Base-by-base conservation (phyloP, 2,329 filamentous ascomycete species). In the Colletotrichum plurivorum region DNA sequence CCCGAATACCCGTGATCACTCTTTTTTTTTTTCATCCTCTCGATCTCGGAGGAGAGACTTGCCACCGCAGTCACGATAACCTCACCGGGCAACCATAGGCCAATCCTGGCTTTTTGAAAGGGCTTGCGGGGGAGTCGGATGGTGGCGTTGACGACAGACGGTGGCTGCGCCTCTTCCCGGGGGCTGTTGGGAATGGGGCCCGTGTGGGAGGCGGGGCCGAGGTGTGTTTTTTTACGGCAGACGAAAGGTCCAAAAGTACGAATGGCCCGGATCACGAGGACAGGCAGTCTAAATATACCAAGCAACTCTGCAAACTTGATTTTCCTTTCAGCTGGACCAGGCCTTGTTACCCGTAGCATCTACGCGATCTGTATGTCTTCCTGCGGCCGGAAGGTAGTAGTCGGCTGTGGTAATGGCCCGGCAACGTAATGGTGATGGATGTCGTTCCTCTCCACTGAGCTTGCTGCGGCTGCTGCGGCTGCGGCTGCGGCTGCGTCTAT, bases 281-380 rank as follows among this genome's bases (percentile, higher is more conserved):
- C 36, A 22, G 45, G 27, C 41, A 31, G 51, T 67, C 55, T 61
- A 67, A 69, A 51, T 61, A 69, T 67, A 69, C 31, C 66, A 69
- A n/a, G 16, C 25, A 53, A 27, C 22, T 6, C 49, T n/a, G 12
- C 3, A 10, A 57, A 15, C 13, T 13, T 52, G 46, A 25, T 31
- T 54, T 31, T 13, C 15, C 8, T 27, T n/a, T 43, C 36, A 46
- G 59, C 59, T 54, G 39, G 22, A 22, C 13, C 36, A 27, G 45
- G 48, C 48, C 2, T 43, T 8, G 15, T 12, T 13, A 45, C 15
- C 31, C 27, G 52, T 15, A 49, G 56, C 15, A n/a, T 53, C 3
- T 51, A 22, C 20, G 48, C 53, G 48, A 61, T 53, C 20, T n/a
- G 36, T 53, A 36, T 36, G 31, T 36, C 31, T 36, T 36, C 31